phyloP scores from a whole-genome alignment of 768 basidiomycete species.

The Phaffia tasmanica region DNA sequence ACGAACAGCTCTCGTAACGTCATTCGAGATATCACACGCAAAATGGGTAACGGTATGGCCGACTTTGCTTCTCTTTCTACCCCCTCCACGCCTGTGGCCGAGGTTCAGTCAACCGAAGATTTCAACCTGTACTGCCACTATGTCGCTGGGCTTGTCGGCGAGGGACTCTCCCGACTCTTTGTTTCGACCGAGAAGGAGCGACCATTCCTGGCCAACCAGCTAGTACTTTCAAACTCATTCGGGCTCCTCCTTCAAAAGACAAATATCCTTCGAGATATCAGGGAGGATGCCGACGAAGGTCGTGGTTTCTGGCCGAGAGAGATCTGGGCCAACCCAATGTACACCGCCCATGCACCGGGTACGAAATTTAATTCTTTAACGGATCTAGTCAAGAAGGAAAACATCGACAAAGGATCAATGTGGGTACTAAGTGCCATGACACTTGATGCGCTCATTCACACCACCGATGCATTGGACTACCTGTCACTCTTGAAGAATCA shows the following conservation, averaged over 20 bases:
- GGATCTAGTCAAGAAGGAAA: constrained; percentile 53
- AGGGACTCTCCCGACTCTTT: constrained; percentile 82
- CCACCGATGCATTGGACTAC: constrained; percentile 79
- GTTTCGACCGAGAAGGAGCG: constrained; percentile 73
- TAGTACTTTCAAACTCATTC: constrained; percentile 85
- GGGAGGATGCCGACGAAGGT: constrained; percentile 73
- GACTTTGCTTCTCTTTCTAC: constrained; percentile 80
- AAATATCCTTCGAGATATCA: constrained; percentile 91
- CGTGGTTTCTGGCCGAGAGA: constrained; percentile 92
- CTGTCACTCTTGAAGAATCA: constrained; percentile 76
- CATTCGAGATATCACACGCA: constrained; percentile 68
- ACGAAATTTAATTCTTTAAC: constrained; percentile 46
- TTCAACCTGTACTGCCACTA: constrained; percentile 98
- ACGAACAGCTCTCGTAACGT: constrained; percentile 50
- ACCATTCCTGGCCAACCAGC: constrained; percentile 59
- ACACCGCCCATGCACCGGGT: constrained; percentile 48
- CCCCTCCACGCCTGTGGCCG: constrained; percentile 46
- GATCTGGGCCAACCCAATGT: constrained; percentile 59
- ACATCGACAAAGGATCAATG: constrained; percentile 52
- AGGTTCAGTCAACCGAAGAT: constrained; percentile 62
- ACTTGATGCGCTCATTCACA: constrained; percentile 72
- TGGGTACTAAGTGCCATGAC: constrained; percentile 83
- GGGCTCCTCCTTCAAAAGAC: constrained; percentile 95
- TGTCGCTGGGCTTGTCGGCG: constrained; percentile 93
- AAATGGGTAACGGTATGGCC: constrained; percentile 94